These are phyloP conservation scores for Blastosporella zonata DNA, from an alignment of 1,284 basidiomycete genomes.

Conservation along the genomic window DNA sequence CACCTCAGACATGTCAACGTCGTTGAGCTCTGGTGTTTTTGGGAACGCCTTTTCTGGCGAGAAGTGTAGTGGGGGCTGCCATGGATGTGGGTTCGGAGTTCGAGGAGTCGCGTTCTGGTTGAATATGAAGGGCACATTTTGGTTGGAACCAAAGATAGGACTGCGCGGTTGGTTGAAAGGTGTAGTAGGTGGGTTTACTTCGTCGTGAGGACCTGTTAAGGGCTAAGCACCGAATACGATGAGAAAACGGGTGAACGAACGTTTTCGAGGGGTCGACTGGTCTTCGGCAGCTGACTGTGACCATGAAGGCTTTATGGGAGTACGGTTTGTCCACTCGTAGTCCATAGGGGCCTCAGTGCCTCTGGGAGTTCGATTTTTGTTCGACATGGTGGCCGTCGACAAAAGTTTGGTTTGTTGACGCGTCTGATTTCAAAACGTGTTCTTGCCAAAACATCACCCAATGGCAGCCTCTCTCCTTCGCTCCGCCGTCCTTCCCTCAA, in stretches of 20 bases:
- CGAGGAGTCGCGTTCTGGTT: conserved; percentile 49
- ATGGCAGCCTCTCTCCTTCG: conserved; percentile 21
- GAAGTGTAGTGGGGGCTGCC: conserved; percentile 60
- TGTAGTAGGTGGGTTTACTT: conserved; percentile 45
- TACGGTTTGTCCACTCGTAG: conserved; percentile 54
- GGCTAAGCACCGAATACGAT: conserved; percentile 10
- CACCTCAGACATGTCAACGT: conserved; percentile 70
- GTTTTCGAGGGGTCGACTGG: conserved; percentile 57
- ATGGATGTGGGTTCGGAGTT: conserved; percentile 47
- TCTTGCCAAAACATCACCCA: conserved; percentile 4
- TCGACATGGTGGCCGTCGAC: conserved; percentile 27
- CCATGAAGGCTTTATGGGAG: conserved; percentile 56
- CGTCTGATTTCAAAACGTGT: conserved; percentile 21
- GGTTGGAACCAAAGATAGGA: conserved; percentile 59
- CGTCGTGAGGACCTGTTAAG: conserved; percentile 50
- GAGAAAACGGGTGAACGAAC: conserved; percentile 38
- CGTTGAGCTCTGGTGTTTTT: conserved; percentile 47
- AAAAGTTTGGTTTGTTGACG: conserved; percentile 32
- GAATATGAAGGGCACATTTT: conserved; percentile 70
- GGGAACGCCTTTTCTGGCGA: conserved; percentile 61
- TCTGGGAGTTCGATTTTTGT: conserved; percentile 29
- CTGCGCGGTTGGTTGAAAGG: conserved; percentile 38
- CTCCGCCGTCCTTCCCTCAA: conserved; percentile 15
- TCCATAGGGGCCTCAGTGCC: conserved; percentile 84
- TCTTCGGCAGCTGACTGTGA: conserved; percentile 38